phyloP scores from a whole-genome alignment of 768 basidiomycete species.

The Vararia minispora region DNA sequence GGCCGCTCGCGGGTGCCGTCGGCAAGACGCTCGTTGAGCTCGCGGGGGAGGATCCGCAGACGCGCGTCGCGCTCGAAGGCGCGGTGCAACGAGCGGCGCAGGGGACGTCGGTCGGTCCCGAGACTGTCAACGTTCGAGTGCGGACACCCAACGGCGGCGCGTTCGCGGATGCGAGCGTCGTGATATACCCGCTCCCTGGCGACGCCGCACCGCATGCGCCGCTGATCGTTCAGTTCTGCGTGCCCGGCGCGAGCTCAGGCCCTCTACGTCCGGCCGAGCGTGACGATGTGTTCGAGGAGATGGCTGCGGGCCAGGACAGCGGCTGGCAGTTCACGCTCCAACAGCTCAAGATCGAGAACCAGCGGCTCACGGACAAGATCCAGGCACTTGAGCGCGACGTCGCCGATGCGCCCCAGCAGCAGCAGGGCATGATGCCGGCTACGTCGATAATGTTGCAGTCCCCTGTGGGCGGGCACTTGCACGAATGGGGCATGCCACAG shows the following conservation, averaged over 20 bases:
- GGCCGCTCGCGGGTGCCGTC: slow-evolving; percentile 39
- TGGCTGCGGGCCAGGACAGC: slow-evolving; percentile 52
- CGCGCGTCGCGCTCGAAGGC: slow-evolving; percentile 7
- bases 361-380: slow-evolving; percentile 51
- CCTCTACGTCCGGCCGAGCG: slow-evolving; percentile 5
- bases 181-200: slow-evolving; percentile 10
- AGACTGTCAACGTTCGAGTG: slow-evolving; percentile 8
- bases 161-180: slow-evolving; percentile 4
- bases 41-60: slow-evolving; percentile 15
- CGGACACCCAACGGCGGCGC: slow-evolving; percentile 5
- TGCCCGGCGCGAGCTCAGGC: slow-evolving; percentile 21
- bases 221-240: slow-evolving; percentile 11
- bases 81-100: slow-evolving; percentile 11
- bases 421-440: slow-evolving; percentile 1
- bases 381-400: slow-evolving; percentile 24
- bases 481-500: too few species aligned
- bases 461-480: too few species aligned
- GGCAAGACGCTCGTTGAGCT: slow-evolving; percentile 35
- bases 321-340: slow-evolving; percentile 94
- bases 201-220: slow-evolving; percentile 6
- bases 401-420: slow-evolving; percentile 6
- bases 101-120: slow-evolving; percentile 4
- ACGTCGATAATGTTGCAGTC: too few species aligned
- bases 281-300: slow-evolving; percentile 55
- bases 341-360: slow-evolving; percentile 66